phyloP scores from a whole-genome alignment of 306 rosid genomes.

The Hippophae rhamnoides region DNA sequence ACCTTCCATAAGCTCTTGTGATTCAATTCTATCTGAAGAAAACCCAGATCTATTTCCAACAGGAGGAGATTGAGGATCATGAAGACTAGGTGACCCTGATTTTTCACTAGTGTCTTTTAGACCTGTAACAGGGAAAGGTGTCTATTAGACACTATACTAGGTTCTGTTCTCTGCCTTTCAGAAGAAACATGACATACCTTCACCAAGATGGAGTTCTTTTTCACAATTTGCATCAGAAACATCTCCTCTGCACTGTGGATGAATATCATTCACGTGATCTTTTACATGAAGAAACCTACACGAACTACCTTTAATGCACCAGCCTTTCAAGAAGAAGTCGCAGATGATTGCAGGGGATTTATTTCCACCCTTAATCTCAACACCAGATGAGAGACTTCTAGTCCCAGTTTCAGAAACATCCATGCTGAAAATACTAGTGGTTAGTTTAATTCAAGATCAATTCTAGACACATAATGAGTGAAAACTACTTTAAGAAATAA shows the following conservation, averaged over 20 bases:
- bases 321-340: conserved; percentile 75
- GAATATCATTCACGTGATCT: conserved; percentile 26
- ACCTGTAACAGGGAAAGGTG: conserved; percentile 44
- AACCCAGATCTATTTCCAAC: conserved; percentile 19
- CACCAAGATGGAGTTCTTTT: conserved; percentile 41
- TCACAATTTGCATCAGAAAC: conserved; percentile 29
- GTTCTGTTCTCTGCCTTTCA: conserved; percentile 19
- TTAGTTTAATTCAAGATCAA: conserved; percentile 28
- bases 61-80: conserved; percentile 31
- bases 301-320: conserved; percentile 85
- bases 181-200: conserved; percentile 53
- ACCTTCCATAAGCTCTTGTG: conserved; percentile 31
- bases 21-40: conserved; percentile 30
- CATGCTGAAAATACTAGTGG: conserved; percentile 38
- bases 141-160: conserved; percentile 25
- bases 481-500: conserved; percentile 12
- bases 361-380: conserved; percentile 40
- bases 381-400: conserved; percentile 39
- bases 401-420: conserved; percentile 34
- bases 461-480: conserved; percentile 19
- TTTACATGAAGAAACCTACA: conserved; percentile 80
- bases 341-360: conserved; percentile 49
- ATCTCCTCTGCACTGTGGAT: conserved; percentile 43
- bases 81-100: conserved; percentile 39
- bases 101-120: conserved; percentile 26